Percentiles rank a stretch among this genome's conserved stretches.
Evolutionary conservation across 2,329 filamentous ascomycete genomes (phyloP).

Genomic region (Sporothrix luriei): DNA sequence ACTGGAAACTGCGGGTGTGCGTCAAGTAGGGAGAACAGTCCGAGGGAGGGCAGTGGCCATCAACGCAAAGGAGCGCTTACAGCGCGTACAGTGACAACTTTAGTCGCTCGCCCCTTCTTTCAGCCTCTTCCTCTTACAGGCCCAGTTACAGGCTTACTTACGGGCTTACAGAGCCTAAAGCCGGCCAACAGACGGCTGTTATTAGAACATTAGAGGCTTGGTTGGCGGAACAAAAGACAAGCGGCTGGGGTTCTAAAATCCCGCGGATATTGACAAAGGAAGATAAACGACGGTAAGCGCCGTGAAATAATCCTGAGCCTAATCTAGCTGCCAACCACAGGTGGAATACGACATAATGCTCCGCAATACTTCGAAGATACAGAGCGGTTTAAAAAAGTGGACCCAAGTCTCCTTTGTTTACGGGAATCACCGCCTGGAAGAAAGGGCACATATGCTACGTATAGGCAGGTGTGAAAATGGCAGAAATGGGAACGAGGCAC

Average conservation of each 20-base stretch:
- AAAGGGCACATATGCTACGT: not conserved
- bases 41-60: no score
- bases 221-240: not conserved
- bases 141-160: no score
- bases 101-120: not conserved
- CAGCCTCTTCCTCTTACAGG: no score
- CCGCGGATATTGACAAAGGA: not conserved
- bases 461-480: slow-evolving; percentile 3
- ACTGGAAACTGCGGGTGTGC: not conserved
- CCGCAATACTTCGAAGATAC: no score
- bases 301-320: not conserved
- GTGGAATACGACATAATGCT: no score
- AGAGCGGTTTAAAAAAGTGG: not conserved
- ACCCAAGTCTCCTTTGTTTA: not conserved
- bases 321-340: no score
- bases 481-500: not conserved
- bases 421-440: not conserved
- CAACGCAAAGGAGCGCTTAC: not conserved
- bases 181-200: not conserved
- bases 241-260: not conserved
- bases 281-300: not conserved
- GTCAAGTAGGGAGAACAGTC: no score
- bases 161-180: not conserved
- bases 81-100: not conserved
- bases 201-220: no score